Conservation (phyloP, 805 yeast genomes). For the Kodamaea neixiangensis region DNA sequence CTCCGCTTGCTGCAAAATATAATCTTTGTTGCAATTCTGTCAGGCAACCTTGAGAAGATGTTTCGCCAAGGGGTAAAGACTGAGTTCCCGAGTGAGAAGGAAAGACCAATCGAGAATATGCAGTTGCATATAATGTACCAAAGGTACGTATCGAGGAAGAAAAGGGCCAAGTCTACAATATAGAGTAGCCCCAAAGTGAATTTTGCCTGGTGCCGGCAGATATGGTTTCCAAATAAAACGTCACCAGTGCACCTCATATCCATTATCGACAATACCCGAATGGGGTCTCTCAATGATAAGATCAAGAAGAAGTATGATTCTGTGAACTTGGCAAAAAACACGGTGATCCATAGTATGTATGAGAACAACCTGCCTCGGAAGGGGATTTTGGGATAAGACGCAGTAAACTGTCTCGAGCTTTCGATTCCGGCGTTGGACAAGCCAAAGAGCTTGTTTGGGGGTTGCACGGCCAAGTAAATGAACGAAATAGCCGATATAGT, state of each 20-base stretch:
- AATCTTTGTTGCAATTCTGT: constrained; percentile 32
- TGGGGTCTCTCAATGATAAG: constrained; percentile 36
- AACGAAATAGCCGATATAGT: constrained; percentile 29
- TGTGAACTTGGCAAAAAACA: constrained; percentile 34
- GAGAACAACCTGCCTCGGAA: constrained; percentile 27
- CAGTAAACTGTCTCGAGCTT: constrained; percentile 19
- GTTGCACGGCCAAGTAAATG: constrained; percentile 29
- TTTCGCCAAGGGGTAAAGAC: constrained; percentile 42
- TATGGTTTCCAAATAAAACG: constrained; percentile 19
- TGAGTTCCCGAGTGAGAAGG: constrained; percentile 34
- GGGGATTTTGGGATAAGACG: constrained; percentile 26
- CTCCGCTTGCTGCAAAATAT: constrained; percentile 16
- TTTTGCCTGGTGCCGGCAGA: constrained; percentile 33
- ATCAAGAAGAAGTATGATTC: constrained; percentile 41
- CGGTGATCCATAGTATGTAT: constrained; percentile 29
- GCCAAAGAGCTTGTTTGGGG: constrained; percentile 27
- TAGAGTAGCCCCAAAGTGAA: constrained; percentile 26
- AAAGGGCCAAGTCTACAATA: constrained; percentile 32
- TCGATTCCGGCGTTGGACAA: constrained; percentile 5
- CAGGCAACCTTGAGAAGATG: constrained; percentile 36
- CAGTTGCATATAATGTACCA: constrained; percentile 43
- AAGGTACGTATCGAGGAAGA: constrained; percentile 41
- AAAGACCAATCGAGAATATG: constrained; percentile 32
- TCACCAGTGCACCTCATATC: constrained; percentile 30
- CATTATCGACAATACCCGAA: constrained; percentile 30